These are phyloP conservation scores for Waltiozyma sp. DNA, from an alignment of 1,139 yeast genomes.

Conservation along the genomic window DNA sequence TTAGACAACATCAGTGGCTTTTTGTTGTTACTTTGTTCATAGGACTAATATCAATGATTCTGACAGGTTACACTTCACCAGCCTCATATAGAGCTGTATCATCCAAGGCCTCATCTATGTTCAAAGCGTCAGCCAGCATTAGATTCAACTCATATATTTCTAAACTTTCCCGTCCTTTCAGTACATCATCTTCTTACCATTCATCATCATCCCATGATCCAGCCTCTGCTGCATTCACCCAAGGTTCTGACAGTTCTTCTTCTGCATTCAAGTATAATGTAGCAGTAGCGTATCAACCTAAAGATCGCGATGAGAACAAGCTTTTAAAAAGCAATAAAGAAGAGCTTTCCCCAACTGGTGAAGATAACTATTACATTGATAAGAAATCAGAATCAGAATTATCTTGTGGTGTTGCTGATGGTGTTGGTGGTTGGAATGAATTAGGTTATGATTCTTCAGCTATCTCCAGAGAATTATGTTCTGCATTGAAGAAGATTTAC, in stretches of 20 bases:
- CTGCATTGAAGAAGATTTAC: slow-evolving; percentile 25
- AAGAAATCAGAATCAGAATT: slow-evolving; percentile 22
- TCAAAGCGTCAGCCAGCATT: neutral
- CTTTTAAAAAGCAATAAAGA: slow-evolving; percentile 20
- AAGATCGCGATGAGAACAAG: slow-evolving; percentile 43
- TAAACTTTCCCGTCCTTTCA: neutral
- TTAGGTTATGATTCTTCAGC: slow-evolving; percentile 86
- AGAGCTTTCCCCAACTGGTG: slow-evolving; percentile 59
- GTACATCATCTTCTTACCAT: slow-evolving; percentile 3
- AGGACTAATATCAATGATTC: neutral
- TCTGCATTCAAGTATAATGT: slow-evolving; percentile 33
- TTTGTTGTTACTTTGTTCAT: neutral
- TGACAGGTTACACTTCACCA: neutral
- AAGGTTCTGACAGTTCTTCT: slow-evolving; percentile 4
- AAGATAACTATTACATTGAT: slow-evolving; percentile 68
- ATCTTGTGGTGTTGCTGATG: slow-evolving; percentile 89
- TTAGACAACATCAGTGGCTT: neutral
- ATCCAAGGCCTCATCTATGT: neutral
- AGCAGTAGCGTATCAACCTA: slow-evolving; percentile 66
- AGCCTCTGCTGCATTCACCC: neutral
- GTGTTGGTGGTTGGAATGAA: slow-evolving; percentile 96
- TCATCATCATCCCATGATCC: neutral
- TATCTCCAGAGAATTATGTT: slow-evolving; percentile 59
- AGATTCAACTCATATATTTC: slow-evolving; percentile 1
- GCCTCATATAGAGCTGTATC: neutral